Base-by-base conservation (phyloP, 176 grass and related monocot species). In the Areca catechu region DNA sequence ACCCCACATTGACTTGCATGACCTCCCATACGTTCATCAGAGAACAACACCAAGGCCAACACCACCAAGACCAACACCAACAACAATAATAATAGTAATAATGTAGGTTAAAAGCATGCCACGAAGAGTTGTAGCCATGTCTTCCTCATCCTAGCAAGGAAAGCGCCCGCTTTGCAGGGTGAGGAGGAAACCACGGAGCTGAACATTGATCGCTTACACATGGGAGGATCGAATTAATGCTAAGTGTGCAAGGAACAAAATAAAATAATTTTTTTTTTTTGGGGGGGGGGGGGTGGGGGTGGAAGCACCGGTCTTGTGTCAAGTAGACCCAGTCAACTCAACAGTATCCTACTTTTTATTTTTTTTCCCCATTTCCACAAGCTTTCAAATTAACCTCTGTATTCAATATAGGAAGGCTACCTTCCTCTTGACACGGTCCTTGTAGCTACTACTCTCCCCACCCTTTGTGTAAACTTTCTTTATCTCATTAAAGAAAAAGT, bases 51-150 rank as follows among this genome's bases (percentile, higher is more conserved):
- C 28, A 73, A 34, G 17, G 30, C 16, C 24, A 25, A 17, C 16
- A 60, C 7, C 23, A 19, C 16, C 18, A 37, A 5, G 5, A 60
- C 25, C 9, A 43, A 12, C 7, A 9, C 0, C 34, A 43, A 43
- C 14, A 43, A 14, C 34, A 43, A 43, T 14, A 43, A 43, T 12
- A 43, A 9, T 43, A 43, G 6, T 0, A 60, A 60, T 59, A 59
- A 59, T 29, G n/a, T 25, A 17, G 27, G 16, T 29, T 17, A 22
- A 28, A 58, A 14, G 21, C 25, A 58, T 7, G 9, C 22, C 12
- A 23, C 57, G 57, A 59, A 24, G 24, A 59, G 23, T 59, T 27
- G 22, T 17, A n/a, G 57, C 19, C 57, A 10, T 59, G 24, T 59
- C 57, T 59, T 22, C 57, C 16, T 34, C 24, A 5, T 24, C 23